Base-by-base conservation (phyloP, 2,329 filamentous ascomycete genomes). In the Allantophomopsis cytisporea region DNA sequence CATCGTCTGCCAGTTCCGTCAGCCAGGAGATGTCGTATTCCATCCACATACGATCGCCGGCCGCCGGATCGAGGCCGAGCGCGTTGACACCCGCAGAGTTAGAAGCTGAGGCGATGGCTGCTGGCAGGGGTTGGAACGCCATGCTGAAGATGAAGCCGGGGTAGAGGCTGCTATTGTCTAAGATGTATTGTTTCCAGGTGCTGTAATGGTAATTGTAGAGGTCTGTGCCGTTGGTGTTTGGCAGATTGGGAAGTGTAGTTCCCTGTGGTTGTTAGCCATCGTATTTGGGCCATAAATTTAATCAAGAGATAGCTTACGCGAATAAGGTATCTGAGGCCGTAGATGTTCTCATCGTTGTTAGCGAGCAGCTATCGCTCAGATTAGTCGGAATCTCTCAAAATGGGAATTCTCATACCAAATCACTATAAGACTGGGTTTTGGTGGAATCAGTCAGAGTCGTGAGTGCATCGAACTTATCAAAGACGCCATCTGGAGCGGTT, bases 121-220 rank as follows among this genome's bases (percentile, higher is more conserved):
- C 17, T 2, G 55, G 51, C 30, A 57, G 45, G 0, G 57, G 55
- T 45, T 59, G 56, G 45, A 54, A 58, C 35, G 56, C 55, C n/a
- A 57, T 42, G 11, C 47, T 51, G 21, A 52, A 47, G 5, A 47
- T 45, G 16, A 51, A 45, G 16, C 43, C 48, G 5, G 49, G 44
- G 12, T 44, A 36, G 35, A 45, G 44, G 17, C 45, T 50, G 13
- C 56, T 48, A 41, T 54, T 51, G 2, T 44, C 44, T n/a, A 33
- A 40, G 2, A 52, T 44, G 38, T 60, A 47, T 0, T 49, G 14
- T 5, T 41, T 37, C 38, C 54, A 56, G 34, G 56, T 53, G 30
- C 52, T 47, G 12, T 50, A 50, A 35, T 61, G 59, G 34, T 57
- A 54, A 14, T 41, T 41, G 43, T 62, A 59, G 41, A 61, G 54